Conservation (phyloP, 192 early-diverging fungal genomes). For the Coemansia sp. region DNA sequence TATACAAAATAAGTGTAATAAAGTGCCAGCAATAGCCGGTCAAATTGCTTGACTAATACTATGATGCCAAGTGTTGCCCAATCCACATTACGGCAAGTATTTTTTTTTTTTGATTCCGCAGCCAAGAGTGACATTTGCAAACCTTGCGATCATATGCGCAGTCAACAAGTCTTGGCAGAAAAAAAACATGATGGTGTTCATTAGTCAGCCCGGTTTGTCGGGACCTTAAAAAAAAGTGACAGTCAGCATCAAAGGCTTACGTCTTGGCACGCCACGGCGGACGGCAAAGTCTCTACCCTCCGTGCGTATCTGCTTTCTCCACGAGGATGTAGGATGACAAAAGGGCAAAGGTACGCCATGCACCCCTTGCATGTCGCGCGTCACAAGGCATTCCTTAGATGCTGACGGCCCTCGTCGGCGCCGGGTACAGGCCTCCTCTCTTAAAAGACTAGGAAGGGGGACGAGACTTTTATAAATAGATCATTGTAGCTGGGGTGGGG, state of each 20-base stretch:
- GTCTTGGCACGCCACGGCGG: background rate
- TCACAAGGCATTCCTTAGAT: background rate
- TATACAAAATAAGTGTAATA: background rate
- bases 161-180: background rate
- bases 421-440: background rate
- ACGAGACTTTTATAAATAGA: background rate
- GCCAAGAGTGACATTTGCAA: background rate
- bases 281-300: background rate
- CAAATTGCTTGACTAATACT: background rate
- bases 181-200: background rate
- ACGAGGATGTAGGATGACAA: background rate
- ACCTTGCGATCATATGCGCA: conserved; percentile 6
- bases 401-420: conserved; percentile 6
- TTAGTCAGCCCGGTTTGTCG: background rate
- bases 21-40: background rate
- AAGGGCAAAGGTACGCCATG: background rate
- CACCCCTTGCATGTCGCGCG: conserved; percentile 13
- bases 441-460: background rate
- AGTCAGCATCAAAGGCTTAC: background rate
- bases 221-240: background rate
- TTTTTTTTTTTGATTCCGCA: conserved; percentile 7
- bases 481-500: background rate
- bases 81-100: background rate
- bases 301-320: background rate
- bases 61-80: background rate